Evolutionary conservation across 1,284 basidiomycete species (phyloP), one percentile per base, ranked within the genome.

Genomic region (Xanthoconium separans): DNA sequence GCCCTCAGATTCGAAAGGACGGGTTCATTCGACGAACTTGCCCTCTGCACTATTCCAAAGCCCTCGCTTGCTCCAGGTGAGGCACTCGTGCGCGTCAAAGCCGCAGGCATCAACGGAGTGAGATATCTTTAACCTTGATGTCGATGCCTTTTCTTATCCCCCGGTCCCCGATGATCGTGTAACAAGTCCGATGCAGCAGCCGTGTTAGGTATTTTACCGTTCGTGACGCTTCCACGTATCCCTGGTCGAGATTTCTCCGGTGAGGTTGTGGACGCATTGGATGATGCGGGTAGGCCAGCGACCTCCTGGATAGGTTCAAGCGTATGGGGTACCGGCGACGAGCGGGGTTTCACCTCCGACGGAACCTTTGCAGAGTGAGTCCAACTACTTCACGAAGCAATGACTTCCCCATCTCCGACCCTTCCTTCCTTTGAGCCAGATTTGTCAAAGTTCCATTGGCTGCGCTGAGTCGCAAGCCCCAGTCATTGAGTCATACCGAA

Each of bases 351-450:
- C 44, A 63, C 64, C 1, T 70, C 51, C 8, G 69, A 70, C 16
- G 71, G 70, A 24, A 57, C 67, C 6, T 69, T 72, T 50, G 70
- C 71, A 47, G 68, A 70, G 70, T 72, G 33, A 68, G 68, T 2
- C 6, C 33, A 11, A 6, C 8, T n/a, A 8, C 22, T 18, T 33
- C 31, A 6, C 10, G 18, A 16, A 16, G 34, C 4, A 13, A n/a
- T 27, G 34, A 36, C 16, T 11, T 36, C n/a, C 2, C 33, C 16
- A 6, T 52, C 37, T 50, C 47, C 49, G 39, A 64, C 18, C 4
- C 4, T 0, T 33, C 2, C 31, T 31, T 52, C 34, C 16, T 53
- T 31, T 29, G 27, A 11, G 3, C 3, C n/a, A 65, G 71, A 45
- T 71, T 65, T 4, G 60, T 67, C 15, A 61, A 67, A 30, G 61